Conservation (phyloP, 208 protist genomes). For the Acanthamoeba culbertsoni region DNA sequence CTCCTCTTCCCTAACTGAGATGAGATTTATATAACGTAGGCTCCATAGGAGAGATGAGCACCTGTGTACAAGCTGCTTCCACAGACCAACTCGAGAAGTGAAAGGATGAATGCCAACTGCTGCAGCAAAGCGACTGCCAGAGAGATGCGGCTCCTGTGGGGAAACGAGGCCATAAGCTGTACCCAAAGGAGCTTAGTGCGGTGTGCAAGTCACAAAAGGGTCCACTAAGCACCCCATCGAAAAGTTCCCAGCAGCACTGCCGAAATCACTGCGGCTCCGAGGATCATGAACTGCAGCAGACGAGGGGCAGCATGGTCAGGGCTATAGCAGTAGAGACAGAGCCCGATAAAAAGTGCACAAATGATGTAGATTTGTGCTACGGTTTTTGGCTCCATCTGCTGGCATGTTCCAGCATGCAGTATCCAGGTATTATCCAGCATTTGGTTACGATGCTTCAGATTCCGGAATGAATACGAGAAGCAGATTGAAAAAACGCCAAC, state of each 20-base stretch:
- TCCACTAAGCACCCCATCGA: neutral
- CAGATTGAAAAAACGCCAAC: neutral
- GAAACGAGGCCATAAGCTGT: neutral
- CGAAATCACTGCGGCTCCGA: neutral
- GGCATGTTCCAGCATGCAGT: neutral
- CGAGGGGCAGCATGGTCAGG: neutral
- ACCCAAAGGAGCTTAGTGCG: neutral
- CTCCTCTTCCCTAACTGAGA: neutral
- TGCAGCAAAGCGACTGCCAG: constrained; percentile 5
- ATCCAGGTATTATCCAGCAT: neutral
- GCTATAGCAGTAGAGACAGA: neutral
- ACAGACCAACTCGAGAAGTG: neutral
- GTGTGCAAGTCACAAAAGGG: neutral
- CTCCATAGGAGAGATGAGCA: neutral
- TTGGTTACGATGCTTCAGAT: neutral
- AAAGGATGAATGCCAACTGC: constrained; percentile 21
- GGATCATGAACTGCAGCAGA: neutral
- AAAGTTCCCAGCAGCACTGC: neutral
- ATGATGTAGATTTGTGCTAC: neutral
- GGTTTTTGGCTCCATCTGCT: neutral
- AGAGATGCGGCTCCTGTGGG: neutral
- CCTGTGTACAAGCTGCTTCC: neutral
- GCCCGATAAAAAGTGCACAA: neutral
- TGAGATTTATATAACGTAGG: neutral
- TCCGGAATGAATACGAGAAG: too few species aligned